Base-by-base conservation (phyloP, 805 yeast genomes). In the Candida caryicola region DNA sequence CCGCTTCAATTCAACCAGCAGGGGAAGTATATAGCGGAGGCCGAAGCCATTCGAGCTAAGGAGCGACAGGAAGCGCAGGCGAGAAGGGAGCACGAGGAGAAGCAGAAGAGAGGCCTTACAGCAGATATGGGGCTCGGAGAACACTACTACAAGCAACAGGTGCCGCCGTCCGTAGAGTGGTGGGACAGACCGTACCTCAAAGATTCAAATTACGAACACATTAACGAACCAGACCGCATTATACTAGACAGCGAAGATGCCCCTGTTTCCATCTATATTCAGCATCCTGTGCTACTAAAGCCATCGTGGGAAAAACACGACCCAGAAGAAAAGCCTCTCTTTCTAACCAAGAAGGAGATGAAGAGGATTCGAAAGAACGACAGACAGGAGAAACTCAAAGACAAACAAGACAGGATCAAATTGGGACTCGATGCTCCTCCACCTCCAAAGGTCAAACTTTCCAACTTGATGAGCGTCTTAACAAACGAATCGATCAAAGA, bases 351-450 rank as follows among this genome's bases (percentile, higher is more conserved):
- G 57, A 70, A 75, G 42, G 99, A 93, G 55, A 60, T 75, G 61
- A 85, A 84, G 50, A 72, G 89, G 40, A 72, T 82, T 28, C 74
- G 96, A 31, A 74, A 82, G 43, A 82, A 82, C 41, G 81, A 77
- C 33, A 70, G 97, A 40, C 75, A 80, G 31, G 71, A 71, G 29
- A 69, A 62, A 43, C 77, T 79, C 44, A 80, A 81, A 50, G 93
- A 82, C 32, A 71, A 75, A 40, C 95, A 87, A 54, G 91, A 87
- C 48, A 68, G 84, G 32, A 81, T 90, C 17, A 75, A 81, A 40
- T 64, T 86, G 4, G 99, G 99, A 0, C 62, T 90, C 14, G 86
- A 83, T 33, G 84, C 95, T 0, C 83, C 95, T 4, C 96, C 96
- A 0, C 83, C 83, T 4, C 95, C 96, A 2, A 93, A 91, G 59